A percentile compares a stretch with the other conserved stretches of the same genome.
phyloP scores from a whole-genome alignment of 805 yeast genomes.

The Isabelozyma heimii region DNA sequence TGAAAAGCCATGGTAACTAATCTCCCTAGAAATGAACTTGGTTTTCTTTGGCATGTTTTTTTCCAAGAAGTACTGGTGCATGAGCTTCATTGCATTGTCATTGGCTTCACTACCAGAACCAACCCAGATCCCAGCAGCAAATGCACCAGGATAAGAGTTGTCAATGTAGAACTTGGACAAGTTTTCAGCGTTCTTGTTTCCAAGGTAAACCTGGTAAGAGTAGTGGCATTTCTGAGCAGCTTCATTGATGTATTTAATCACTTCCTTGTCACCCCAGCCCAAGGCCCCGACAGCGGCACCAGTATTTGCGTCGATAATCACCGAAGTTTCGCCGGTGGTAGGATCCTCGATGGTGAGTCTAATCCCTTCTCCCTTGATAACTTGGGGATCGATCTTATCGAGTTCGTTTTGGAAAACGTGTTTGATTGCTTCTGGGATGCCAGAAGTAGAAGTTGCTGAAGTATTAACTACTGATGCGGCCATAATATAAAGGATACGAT shows the following conservation, averaged over 20 bases:
- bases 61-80: conserved; percentile 23
- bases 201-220: conserved; percentile 21
- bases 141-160: conserved; percentile 43
- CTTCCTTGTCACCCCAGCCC: conserved; percentile 28
- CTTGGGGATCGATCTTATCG: conserved; percentile 33
- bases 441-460: conserved; percentile 9
- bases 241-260: conserved; percentile 14
- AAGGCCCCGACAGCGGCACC: conserved; percentile 36
- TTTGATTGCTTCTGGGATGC: conserved; percentile 7
- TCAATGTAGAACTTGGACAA: conserved; percentile 27
- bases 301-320: conserved; percentile 22
- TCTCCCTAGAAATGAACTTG: conserved; percentile 22
- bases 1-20: conserved; percentile 28
- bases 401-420: conserved; percentile 44
- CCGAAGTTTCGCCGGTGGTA: conserved; percentile 30
- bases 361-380: conserved; percentile 43
- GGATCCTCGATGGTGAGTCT: conserved; percentile 41
- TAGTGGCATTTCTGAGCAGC: conserved; percentile 20
- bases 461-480: conserved; percentile 1
- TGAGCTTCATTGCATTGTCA: conserved; percentile 25
- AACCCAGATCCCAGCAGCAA: conserved; percentile 41
- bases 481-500: not conserved
- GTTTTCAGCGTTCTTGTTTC: conserved; percentile 20
- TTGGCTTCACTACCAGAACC: conserved; percentile 30
- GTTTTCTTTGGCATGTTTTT: conserved; percentile 18